A percentile compares a stretch with the other conserved stretches of the same genome.
These are phyloP conservation scores for Helichrysum umbraculigerum DNA, from an alignment of 129 eudicot genomes.

Conservation along the genomic window DNA sequence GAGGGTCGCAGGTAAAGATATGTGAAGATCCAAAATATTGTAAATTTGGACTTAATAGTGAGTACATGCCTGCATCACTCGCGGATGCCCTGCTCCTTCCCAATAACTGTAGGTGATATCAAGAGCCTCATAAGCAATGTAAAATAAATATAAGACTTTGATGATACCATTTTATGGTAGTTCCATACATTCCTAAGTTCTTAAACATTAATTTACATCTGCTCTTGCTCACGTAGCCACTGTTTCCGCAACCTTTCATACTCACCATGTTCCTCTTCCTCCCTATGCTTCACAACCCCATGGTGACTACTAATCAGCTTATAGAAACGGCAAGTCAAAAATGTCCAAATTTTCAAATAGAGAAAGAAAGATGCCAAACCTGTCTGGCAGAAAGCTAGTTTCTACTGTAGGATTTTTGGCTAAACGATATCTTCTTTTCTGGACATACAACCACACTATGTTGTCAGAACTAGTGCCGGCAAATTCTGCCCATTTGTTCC, in stretches of 20 bases:
- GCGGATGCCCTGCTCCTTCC: slow-evolving; percentile 98
- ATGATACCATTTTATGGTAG: not conserved
- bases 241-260: slow-evolving; percentile 92
- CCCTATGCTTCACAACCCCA: slow-evolving; percentile 80
- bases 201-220: slow-evolving; percentile 47
- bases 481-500: too few species aligned
- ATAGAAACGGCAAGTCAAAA: slow-evolving; percentile 3
- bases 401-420: slow-evolving; percentile 86
- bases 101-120: slow-evolving; percentile 96
- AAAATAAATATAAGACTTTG: not conserved
- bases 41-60: too few species aligned
- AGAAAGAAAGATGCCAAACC: slow-evolving; percentile 49
- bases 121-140: slow-evolving; percentile 82
- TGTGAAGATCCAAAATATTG: too few species aligned
- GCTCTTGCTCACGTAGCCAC: slow-evolving; percentile 86
- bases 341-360: not conserved
- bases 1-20: not conserved
- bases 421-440: slow-evolving; percentile 57
- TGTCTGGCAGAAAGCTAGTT: slow-evolving; percentile 94
- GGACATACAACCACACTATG: slow-evolving; percentile 14
- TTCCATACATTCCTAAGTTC: not conserved
- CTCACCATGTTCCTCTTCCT: slow-evolving; percentile 99
- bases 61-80: slow-evolving; percentile 69
- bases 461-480: too few species aligned
- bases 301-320: slow-evolving; percentile 49